Evolutionary conservation across 176 grass and related monocot species (phyloP), one percentile per base, ranked within the genome.

Genomic region (Pontederia paniculata): DNA sequence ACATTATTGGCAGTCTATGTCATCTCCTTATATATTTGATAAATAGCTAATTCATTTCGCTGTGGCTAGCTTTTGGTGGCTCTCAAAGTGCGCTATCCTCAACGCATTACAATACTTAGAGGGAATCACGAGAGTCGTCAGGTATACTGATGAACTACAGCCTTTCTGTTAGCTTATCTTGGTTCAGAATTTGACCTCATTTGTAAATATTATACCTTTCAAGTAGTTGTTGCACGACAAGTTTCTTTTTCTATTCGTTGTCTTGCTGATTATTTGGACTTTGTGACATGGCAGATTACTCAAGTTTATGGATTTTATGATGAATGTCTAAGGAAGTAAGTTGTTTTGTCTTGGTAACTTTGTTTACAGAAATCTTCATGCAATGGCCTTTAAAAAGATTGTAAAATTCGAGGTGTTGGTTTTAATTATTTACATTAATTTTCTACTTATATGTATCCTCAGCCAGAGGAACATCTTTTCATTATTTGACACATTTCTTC

Each of bases 291-390:
- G 64, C 82, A 96, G 86, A 90, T 97, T 43, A 90, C 91, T 56
- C 91, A 97, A 79, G 91, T 97, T 68, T 97, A 90, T 77, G 91
- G 91, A 70, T 97, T 97, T 65, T 97, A 97, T 20, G 91, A 97
- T 0, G 91, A 97, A 73, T 97, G 91, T 63, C 79, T 97, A 74
- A 78, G 91, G 65, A 97, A 97, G 91, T 97, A 75, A 90, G 86
- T 76, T 15, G 66, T 63, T 46, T 15, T 63, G 67, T n/a, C 23
- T 22, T 76, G 16, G n/a, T 37, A 0, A 37, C 28, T 37, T 37
- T 6, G 3, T 5, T 37, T 37, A 37, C 28, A 37, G 28, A 37
- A 37, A 37, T 37, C 5, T 37, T 37, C 28, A 37, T 37, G 3
- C 28, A 37, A n/a, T n/a, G n/a, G n/a, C n/a, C n/a, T n/a, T n/a